Conservation (phyloP, 176 grass and related monocot species). For the Eleusine indica region DNA sequence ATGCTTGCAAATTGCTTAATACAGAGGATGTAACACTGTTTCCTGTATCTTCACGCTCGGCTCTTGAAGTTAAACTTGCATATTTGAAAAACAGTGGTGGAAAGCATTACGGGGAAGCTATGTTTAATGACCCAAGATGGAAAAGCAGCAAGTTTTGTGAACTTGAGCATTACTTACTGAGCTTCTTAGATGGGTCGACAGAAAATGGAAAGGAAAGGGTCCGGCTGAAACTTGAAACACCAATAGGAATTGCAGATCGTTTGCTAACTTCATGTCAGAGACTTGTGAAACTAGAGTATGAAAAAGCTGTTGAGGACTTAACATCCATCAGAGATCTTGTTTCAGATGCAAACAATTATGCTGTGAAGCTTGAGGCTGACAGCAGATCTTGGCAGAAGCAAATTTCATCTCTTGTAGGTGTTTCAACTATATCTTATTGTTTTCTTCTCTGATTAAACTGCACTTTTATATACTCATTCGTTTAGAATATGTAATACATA, state of each 20-base stretch:
- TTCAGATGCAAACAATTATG: conserved; percentile 63
- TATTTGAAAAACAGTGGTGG: conserved; percentile 46
- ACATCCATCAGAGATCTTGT: conserved; percentile 79
- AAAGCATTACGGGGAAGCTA: conserved; percentile 48
- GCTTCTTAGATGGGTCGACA: conserved; percentile 94
- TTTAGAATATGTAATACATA: conserved; percentile 5
- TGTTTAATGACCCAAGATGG: conserved; percentile 76
- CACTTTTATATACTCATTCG: conserved; percentile 6
- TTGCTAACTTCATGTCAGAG: conserved; percentile 86
- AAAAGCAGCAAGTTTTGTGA: conserved; percentile 81
- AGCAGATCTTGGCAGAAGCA: conserved; percentile 68
- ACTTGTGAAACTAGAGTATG: conserved; percentile 75
- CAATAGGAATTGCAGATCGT: conserved; percentile 83
- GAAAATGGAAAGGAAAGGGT: conserved; percentile 90
- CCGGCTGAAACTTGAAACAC: conserved; percentile 89
- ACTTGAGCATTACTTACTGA: conserved; percentile 78
- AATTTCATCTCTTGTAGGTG: conserved; percentile 79
- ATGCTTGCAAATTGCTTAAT: conserved; percentile 72
- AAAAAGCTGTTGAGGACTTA: conserved; percentile 74
- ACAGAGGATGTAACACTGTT: conserved; percentile 75
- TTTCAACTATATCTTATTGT: conserved; percentile 24
- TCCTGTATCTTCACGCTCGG: conserved; percentile 89
- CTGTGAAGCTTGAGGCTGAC: conserved; percentile 67
- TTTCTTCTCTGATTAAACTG: conserved; percentile 12
- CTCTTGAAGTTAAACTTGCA: conserved; percentile 87